Evolutionary conservation across 805 yeast species (phyloP), one percentile per base, ranked within the genome.

Genomic region (Cyberlindnera galapagoensis): DNA sequence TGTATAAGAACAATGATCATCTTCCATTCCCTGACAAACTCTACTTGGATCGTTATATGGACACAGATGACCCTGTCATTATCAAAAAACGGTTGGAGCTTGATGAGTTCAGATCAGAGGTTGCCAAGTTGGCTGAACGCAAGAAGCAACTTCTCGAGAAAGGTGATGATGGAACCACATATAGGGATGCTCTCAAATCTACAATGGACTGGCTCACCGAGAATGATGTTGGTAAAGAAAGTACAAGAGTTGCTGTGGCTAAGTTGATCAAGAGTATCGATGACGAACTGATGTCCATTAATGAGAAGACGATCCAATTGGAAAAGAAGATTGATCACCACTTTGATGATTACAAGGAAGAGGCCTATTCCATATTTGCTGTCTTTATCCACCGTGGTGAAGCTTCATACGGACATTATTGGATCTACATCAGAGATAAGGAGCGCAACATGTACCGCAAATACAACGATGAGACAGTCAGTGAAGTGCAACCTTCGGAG

Each of bases 371-470:
- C 1, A 67, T 92, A 9, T 90, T 88, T 61, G 94, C 97, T 0
- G 78, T 90, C 6, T 92, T 92, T 52, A 86, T 92, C 29, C 98
- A 92, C 56, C 66, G 96, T 31, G 98, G 98, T 6, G 94, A 87
- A 49, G 97, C 96, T 1, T 78, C 86, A 31, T 90, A 84, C 51
- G 98, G 98, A 3, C 98, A 92, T 57, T 92, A 92, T 57, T 92
- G 97, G 97, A 74, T 90, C 12, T 92, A 90, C 53, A 88, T 92
- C 40, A 75, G 73, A 38, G 97, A 92, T 56, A 73, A 76, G 3
- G 69, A 69, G 40, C 65, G 68, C 13, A 69, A 72, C 18, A 60
- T 82, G 14, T 92, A 76, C 73, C 67, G 96, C 40, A 88, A 86
- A 62, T 92, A 92, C 57, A 92, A 92, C 51, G 98, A 92, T 60